phyloP scores from a whole-genome alignment of 2,329 filamentous ascomycete genomes.

The Neonectria ditissima region DNA sequence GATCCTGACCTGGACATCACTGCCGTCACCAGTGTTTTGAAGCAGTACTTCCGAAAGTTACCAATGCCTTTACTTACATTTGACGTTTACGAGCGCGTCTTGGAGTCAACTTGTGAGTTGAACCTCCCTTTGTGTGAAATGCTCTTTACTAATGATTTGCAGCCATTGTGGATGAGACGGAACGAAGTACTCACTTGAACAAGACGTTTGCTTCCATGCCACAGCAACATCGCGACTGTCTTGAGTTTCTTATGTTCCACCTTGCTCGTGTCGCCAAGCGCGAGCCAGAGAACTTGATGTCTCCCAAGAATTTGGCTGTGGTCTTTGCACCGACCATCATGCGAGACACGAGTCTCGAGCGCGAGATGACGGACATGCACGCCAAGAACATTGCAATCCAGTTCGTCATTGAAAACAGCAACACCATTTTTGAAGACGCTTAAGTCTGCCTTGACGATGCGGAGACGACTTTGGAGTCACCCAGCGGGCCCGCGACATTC shows the following conservation, averaged over 20 bases:
- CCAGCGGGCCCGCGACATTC: slow-evolving; percentile 21
- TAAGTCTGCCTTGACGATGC: slow-evolving; percentile 22
- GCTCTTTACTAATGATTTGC: slow-evolving; percentile 38
- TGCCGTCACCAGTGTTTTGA: slow-evolving; percentile 92
- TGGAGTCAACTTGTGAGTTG: slow-evolving; percentile 80
- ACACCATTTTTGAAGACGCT: slow-evolving; percentile 77
- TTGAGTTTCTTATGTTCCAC: slow-evolving; percentile 96
- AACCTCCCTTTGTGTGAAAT: neutral
- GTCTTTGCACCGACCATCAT: slow-evolving; percentile 99
- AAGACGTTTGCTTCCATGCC: slow-evolving; percentile 83
- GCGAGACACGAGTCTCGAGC: slow-evolving; percentile 87
- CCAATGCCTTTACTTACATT: slow-evolving; percentile 91
- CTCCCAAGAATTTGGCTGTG: slow-evolving; percentile 92
- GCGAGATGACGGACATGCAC: slow-evolving; percentile 97
- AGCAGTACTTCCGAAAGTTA: slow-evolving; percentile 96
- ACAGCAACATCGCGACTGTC: slow-evolving; percentile 84
- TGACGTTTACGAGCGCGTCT: slow-evolving; percentile 88
- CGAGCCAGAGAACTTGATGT: slow-evolving; percentile 93
- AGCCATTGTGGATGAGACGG: slow-evolving; percentile 74
- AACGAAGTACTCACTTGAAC: slow-evolving; percentile 78
- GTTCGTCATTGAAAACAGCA: slow-evolving; percentile 91
- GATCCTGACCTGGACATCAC: slow-evolving; percentile 96
- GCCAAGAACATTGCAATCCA: slow-evolving; percentile 92
- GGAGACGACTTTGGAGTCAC: neutral
- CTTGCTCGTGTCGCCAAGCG: slow-evolving; percentile 85